These are phyloP conservation scores for Terfezia claveryi DNA, from an alignment of 495 filamentous ascomycete genomes.

Conservation along the genomic window DNA sequence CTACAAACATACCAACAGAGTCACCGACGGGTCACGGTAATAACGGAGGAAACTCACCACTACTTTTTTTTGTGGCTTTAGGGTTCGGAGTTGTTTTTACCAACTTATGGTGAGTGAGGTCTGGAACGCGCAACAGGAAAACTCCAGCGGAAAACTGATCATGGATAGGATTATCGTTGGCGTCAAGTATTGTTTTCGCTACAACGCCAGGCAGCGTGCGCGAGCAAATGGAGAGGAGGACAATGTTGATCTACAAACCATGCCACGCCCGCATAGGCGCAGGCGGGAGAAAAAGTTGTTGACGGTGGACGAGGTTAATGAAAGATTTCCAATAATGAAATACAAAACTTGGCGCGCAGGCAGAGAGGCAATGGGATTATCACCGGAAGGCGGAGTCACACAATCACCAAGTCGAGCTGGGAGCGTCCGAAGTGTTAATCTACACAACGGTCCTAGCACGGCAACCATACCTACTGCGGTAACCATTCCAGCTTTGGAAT, in stretches of 20 bases:
- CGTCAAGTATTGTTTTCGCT: constrained; percentile 97
- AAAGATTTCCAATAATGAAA: constrained; percentile 81
- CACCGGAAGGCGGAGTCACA: constrained; percentile 68
- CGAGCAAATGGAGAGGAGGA: constrained; percentile 65
- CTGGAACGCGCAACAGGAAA: too few relatives aligned
- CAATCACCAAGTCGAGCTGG: constrained; percentile 45
- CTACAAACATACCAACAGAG: too few relatives aligned
- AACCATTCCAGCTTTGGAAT: not conserved
- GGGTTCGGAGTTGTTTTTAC: constrained; percentile 98
- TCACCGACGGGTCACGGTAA: not conserved
- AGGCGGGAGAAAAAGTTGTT: constrained; percentile 91
- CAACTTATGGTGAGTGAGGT: constrained; percentile 63
- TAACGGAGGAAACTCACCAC: constrained; percentile 38
- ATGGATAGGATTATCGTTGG: constrained; percentile 83
- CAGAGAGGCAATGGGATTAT: constrained; percentile 61
- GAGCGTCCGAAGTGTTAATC: constrained; percentile 35
- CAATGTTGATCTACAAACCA: constrained; percentile 57
- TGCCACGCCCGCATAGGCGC: constrained; percentile 60
- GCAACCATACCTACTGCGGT: not conserved
- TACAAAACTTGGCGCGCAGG: constrained; percentile 86
- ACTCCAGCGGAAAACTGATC: constrained; percentile 7
- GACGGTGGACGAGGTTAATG: constrained; percentile 97
- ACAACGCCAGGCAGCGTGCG: constrained; percentile 80
- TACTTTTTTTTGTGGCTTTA: constrained; percentile 91
- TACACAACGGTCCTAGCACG: not conserved